phyloP scores from a whole-genome alignment of 352 stramenopile species.

The Phytophthora multivora region DNA sequence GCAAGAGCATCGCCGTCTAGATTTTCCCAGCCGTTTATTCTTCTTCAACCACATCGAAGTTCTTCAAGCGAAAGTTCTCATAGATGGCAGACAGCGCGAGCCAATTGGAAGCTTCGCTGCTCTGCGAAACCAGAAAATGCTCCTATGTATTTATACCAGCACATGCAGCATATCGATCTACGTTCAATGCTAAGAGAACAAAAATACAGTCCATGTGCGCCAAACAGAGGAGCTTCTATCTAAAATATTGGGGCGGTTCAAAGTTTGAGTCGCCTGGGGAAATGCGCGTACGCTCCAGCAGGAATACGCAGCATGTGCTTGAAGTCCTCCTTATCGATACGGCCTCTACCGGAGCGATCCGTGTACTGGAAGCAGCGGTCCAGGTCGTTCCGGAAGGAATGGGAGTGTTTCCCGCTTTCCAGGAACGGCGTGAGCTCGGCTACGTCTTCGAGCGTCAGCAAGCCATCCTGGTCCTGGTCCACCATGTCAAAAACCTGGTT shows the following conservation, averaged over 20 bases:
- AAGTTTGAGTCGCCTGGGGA: constrained; percentile 39
- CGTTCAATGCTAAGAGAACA: constrained; percentile 15
- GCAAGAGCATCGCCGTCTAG: constrained; percentile 80
- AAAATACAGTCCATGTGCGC: constrained; percentile 30
- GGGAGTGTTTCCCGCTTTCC: constrained; percentile 16
- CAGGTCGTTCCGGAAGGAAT: constrained; percentile 71
- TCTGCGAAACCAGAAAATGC: constrained; percentile 23
- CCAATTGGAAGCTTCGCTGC: constrained; percentile 29
- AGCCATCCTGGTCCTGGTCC: constrained; percentile 56
- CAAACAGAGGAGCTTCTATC: constrained; percentile 3
- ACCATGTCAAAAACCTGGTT: constrained; percentile 51
- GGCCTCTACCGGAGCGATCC: constrained; percentile 40
- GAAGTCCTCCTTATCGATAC: constrained; percentile 54
- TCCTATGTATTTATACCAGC: constrained; percentile 35
- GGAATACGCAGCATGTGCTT: constrained; percentile 56
- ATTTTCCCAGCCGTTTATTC: constrained; percentile 1
- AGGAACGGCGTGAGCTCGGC: constrained; percentile 47
- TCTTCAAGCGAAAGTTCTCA: constrained; percentile 16
- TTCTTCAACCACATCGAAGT: constrained; percentile 16
- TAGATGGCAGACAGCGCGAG: constrained; percentile 24
- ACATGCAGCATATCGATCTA: constrained; percentile 7
- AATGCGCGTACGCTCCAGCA: constrained; percentile 52
- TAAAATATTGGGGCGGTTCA: constrained; percentile 11
- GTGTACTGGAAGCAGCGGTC: constrained; percentile 63
- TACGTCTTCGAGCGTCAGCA: constrained; percentile 55